A percentile compares a stretch with the other conserved stretches of the same genome.
Evolutionary conservation across 2,329 filamentous ascomycete genomes (phyloP).

Genomic region (Penicillium sp.): DNA sequence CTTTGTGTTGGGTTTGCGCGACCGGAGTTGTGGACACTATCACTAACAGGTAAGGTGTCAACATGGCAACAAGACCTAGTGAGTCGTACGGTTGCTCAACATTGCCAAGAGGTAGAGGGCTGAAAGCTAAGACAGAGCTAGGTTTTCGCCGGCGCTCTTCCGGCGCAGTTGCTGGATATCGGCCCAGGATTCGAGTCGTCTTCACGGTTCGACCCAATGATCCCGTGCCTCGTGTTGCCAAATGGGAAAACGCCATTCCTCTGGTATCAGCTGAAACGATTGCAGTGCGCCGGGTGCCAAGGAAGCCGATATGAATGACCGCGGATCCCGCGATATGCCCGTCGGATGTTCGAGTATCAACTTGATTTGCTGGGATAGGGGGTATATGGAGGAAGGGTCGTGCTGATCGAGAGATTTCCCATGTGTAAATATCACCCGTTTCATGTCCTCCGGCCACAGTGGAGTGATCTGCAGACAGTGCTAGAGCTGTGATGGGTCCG

Average conservation of each 20-base stretch:
- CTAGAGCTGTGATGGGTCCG: constrained; percentile 79
- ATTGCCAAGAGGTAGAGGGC: constrained; percentile 88
- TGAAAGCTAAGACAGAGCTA: constrained; percentile 90
- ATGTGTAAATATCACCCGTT: constrained; percentile 90
- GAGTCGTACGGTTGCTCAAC: constrained; percentile 82
- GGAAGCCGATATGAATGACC: constrained; percentile 88
- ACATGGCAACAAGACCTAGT: constrained; percentile 87
- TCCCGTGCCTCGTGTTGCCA: constrained; percentile 87
- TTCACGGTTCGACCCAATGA: constrained; percentile 81
- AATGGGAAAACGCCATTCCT: constrained; percentile 97
- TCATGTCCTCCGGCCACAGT: constrained; percentile 88
- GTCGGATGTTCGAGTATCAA: constrained; percentile 67
- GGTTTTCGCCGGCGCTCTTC: constrained; percentile 71
- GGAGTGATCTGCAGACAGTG: constrained; percentile 89
- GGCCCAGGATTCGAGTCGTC: constrained; percentile 83
- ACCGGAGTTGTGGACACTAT: constrained; percentile 96
- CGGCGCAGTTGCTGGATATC: constrained; percentile 73
- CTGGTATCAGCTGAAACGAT: constrained; percentile 90
- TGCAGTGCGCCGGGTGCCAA: constrained; percentile 89
- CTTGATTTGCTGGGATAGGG: constrained; percentile 65
- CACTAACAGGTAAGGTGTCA: constrained; percentile 92
- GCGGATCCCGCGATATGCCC: constrained; percentile 77
- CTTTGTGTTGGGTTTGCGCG: constrained; percentile 94
- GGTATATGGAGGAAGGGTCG: constrained; percentile 86
- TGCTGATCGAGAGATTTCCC: constrained; percentile 82